A percentile compares a stretch with the other conserved stretches of the same genome.
These are phyloP conservation scores for Primulina eburnea DNA, from an alignment of 257 asterid genomes.

Conservation along the genomic window DNA sequence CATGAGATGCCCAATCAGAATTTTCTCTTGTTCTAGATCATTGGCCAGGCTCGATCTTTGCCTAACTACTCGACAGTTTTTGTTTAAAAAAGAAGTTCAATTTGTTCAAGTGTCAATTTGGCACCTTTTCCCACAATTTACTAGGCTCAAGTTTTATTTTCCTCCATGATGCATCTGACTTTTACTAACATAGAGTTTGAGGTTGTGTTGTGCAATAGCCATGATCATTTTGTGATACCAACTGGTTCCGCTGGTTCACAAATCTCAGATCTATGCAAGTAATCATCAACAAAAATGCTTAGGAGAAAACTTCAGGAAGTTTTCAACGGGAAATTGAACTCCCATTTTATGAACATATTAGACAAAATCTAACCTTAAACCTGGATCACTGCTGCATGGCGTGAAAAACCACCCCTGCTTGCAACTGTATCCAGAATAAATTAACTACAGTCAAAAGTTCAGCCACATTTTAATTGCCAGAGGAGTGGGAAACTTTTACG, in stretches of 20 bases:
- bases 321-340: background rate
- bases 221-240: background rate
- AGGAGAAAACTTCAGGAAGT: conserved; percentile 1
- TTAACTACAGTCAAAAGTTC: conserved; percentile 51
- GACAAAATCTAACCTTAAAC: conserved; percentile 55
- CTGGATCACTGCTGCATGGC: conserved; percentile 87
- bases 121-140: too few relatives aligned
- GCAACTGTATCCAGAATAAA: conserved; percentile 92
- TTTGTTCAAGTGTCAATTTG: background rate
- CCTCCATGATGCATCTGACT: background rate
- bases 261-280: background rate
- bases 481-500: background rate
- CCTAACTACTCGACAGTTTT: background rate
- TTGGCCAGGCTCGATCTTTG: background rate
- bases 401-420: conserved; percentile 96
- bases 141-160: background rate
- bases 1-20: background rate
- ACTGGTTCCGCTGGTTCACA: background rate
- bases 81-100: background rate
- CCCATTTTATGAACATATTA: background rate
- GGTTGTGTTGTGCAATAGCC: background rate
- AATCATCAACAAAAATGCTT: background rate
- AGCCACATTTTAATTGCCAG: conserved; percentile 2
- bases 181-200: background rate
- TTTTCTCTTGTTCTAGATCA: background rate